These are phyloP conservation scores for Incumbomyces lentus DNA, from an alignment of 2,329 filamentous ascomycete genomes.

Conservation along the genomic window DNA sequence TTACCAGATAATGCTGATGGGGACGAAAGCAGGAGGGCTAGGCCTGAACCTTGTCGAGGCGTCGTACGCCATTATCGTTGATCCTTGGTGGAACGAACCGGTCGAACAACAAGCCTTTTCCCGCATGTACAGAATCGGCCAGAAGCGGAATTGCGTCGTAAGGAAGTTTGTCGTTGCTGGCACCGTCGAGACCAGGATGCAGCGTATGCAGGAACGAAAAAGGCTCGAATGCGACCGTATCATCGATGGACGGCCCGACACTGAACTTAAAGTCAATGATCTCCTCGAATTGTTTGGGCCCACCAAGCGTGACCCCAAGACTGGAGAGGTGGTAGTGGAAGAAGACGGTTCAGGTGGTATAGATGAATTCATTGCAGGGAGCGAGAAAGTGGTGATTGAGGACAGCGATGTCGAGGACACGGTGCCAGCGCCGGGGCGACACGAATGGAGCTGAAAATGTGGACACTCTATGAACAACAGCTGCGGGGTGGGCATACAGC, in stretches of 20 bases:
- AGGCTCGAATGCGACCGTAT: conserved; percentile 31
- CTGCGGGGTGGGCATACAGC: too few relatives aligned
- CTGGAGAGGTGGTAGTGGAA: conserved; percentile 13
- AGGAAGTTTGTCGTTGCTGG: conserved; percentile 46
- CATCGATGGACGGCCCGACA: conserved; percentile 10
- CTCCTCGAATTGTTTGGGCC: conserved; percentile 23
- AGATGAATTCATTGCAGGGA: conserved; percentile 1
- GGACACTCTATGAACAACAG: too few relatives aligned
- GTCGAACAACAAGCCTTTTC: conserved; percentile 52
- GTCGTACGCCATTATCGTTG: conserved; percentile 46
- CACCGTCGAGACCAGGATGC: conserved; percentile 50
- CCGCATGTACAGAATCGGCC: conserved; percentile 41
- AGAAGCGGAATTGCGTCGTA: conserved; percentile 49
- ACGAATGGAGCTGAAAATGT: not conserved
- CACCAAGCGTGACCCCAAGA: conserved; percentile 8
- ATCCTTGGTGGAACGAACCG: conserved; percentile 53
- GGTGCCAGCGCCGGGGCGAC: not conserved
- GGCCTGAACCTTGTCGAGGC: conserved; percentile 53
- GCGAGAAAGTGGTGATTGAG: not conserved
- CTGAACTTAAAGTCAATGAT: conserved; percentile 14
- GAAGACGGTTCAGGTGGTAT: conserved; percentile 6
- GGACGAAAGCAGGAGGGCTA: conserved; percentile 46
- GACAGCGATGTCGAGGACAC: conserved; percentile 1
- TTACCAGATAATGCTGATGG: conserved; percentile 42
- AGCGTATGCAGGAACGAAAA: conserved; percentile 48